Evolutionary conservation across 2,329 filamentous ascomycete species (phyloP).

Genomic region (Pleurostoma richardsiae): DNA sequence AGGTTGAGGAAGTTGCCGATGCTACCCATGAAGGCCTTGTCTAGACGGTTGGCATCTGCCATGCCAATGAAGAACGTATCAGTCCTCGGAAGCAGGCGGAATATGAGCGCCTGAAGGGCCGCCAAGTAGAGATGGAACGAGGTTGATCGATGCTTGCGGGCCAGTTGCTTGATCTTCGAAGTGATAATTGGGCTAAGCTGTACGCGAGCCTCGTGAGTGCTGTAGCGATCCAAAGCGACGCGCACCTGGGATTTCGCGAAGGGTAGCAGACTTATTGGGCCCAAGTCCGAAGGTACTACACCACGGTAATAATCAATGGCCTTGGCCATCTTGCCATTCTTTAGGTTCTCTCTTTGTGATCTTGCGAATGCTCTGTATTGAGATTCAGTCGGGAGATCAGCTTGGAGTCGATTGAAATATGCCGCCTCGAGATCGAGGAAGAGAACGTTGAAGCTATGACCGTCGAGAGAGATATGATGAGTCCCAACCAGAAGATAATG

Average conservation of each 20-base stretch:
- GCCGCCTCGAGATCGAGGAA: conserved; percentile 34
- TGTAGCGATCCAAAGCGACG: too few species aligned
- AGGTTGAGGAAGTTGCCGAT: conserved; percentile 45
- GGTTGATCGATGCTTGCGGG: conserved; percentile 10
- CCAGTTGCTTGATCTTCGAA: conserved; percentile 9
- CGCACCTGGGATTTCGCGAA: too few species aligned
- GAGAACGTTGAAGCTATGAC: background rate
- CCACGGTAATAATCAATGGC: background rate
- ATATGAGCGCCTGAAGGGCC: conserved; percentile 29
- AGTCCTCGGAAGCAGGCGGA: conserved; percentile 26
- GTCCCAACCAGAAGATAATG: conserved; percentile 33
- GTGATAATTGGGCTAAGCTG: background rate
- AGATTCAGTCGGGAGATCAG: too few species aligned
- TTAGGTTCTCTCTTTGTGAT: background rate
- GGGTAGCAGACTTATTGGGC: too few species aligned
- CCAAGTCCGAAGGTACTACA: too few species aligned
- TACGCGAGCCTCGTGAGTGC: too few species aligned
- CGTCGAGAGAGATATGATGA: conserved; percentile 1
- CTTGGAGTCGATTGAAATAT: conserved; percentile 14
- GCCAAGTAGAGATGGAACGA: conserved; percentile 42
- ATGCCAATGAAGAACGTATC: conserved; percentile 36
- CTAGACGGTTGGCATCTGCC: conserved; percentile 36
- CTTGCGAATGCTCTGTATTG: too few species aligned
- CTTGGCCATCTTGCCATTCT: conserved; percentile 6
- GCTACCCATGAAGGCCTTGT: conserved; percentile 21